Conservation (phyloP, 352 stramenopile species). For the Pythium dissotocum region DNA sequence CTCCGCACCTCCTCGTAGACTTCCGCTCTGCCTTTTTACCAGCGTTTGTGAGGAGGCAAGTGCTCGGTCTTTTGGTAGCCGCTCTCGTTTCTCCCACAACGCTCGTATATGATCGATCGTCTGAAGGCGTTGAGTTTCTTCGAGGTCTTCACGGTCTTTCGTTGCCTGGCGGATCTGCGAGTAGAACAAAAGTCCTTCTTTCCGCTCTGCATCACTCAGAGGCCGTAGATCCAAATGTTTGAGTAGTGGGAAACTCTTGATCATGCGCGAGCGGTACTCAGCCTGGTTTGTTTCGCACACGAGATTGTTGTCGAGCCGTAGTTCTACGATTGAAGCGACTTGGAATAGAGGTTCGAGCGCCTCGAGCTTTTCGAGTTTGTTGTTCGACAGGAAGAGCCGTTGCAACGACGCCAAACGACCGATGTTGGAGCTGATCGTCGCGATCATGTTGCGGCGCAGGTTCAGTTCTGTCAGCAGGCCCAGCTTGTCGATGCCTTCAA, state of each 20-base stretch:
- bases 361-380: constrained; percentile 77
- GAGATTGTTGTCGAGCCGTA: constrained; percentile 86
- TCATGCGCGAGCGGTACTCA: constrained; percentile 71
- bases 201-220: constrained; percentile 76
- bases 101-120: constrained; percentile 46
- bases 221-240: constrained; percentile 85
- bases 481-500: constrained; percentile 83
- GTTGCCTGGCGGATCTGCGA: constrained; percentile 30
- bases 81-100: constrained; percentile 42
- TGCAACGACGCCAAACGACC: constrained; percentile 76
- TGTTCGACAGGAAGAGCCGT: constrained; percentile 91
- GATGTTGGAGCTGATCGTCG: constrained; percentile 44
- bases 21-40: not conserved
- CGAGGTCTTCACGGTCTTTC: constrained; percentile 50
- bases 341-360: constrained; percentile 73
- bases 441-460: constrained; percentile 82
- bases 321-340: constrained; percentile 73
- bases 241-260: constrained; percentile 70
- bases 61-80: not conserved
- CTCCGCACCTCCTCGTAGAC: not conserved
- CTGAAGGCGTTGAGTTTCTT: constrained; percentile 47
- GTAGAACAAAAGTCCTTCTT: constrained; percentile 41
- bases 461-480: constrained; percentile 90
- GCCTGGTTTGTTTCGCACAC: constrained; percentile 46
- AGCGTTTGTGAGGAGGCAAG: not conserved